Evolutionary conservation across 1,139 yeast genomes (phyloP).

Genomic region (Candida sanyaensis): DNA sequence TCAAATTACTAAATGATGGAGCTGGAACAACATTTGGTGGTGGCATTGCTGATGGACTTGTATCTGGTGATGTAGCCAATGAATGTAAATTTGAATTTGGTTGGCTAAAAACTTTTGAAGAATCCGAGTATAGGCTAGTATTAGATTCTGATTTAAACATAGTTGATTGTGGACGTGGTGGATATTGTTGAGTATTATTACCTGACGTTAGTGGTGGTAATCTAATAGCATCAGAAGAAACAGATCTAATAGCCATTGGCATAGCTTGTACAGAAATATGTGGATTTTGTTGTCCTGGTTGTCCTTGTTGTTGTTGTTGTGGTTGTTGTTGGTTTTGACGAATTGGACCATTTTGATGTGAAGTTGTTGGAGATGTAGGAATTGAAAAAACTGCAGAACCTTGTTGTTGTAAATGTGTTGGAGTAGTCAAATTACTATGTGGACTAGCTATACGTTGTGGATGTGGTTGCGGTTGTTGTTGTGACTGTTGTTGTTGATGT

Average conservation of each 20-base stretch:
- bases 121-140: conserved; percentile 13
- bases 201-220: conserved; percentile 9
- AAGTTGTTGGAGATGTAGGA: conserved; percentile 28
- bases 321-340: conserved; percentile 3
- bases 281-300: conserved; percentile 5
- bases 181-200: conserved; percentile 10
- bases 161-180: conserved; percentile 6
- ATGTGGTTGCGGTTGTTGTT: conserved; percentile 13
- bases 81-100: conserved; percentile 25
- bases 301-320: conserved; percentile 9
- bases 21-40: conserved; percentile 11
- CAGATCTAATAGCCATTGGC: conserved; percentile 8
- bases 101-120: conserved; percentile 21
- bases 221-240: conserved; percentile 15
- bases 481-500: too few relatives aligned
- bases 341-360: conserved; percentile 9
- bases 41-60: conserved; percentile 5
- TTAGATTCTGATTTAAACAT: conserved; percentile 14
- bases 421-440: conserved; percentile 11
- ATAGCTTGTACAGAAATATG: conserved; percentile 4
- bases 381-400: conserved; percentile 28
- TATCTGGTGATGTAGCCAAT: conserved; percentile 38
- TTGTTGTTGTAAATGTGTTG: conserved; percentile 17
- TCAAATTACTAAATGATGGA: conserved; percentile 31
- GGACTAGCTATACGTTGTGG: conserved; percentile 9